phyloP scores from a whole-genome alignment of 768 basidiomycete genomes.

The Tubosaeta sp. region DNA sequence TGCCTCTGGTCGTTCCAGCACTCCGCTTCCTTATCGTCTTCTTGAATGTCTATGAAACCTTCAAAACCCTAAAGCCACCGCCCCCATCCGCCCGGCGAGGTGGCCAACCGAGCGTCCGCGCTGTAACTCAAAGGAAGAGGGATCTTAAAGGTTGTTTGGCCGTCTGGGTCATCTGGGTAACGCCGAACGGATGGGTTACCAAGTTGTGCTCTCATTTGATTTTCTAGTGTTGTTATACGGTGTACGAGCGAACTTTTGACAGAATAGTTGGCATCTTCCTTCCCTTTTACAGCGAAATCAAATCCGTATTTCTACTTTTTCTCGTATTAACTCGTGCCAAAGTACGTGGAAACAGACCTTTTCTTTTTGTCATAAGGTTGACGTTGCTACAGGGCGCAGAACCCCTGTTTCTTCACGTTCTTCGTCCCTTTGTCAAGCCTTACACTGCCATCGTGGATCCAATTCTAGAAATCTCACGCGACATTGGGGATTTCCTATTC shows the following conservation, averaged over 20 bases:
- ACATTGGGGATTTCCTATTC: slow-evolving; percentile 61
- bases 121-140: slow-evolving; percentile 71
- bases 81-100: slow-evolving; percentile 45
- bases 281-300: slow-evolving; percentile 83
- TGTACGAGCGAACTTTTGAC: slow-evolving; percentile 67
- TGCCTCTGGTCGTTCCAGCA: slow-evolving; percentile 65
- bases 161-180: slow-evolving; percentile 85
- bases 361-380: slow-evolving; percentile 3
- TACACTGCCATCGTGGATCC: slow-evolving; percentile 66
- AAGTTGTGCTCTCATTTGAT: slow-evolving; percentile 10
- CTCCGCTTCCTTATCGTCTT: slow-evolving; percentile 70
- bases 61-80: slow-evolving; percentile 74
- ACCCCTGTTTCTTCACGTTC: slow-evolving; percentile 75
- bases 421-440: slow-evolving; percentile 76
- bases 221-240: slow-evolving; percentile 58
- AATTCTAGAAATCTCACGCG: slow-evolving; percentile 53
- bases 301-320: slow-evolving; percentile 67
- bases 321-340: slow-evolving; percentile 72
- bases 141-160: slow-evolving; percentile 82
- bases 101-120: slow-evolving; percentile 61
- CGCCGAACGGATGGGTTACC: slow-evolving; percentile 17
- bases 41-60: slow-evolving; percentile 79
- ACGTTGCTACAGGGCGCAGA: slow-evolving; percentile 64
- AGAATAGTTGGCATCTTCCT: slow-evolving; percentile 62
- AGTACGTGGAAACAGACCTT: slow-evolving; percentile 38